Conservation (phyloP, 805 yeast genomes). For the Saccharomycopsis vini region DNA sequence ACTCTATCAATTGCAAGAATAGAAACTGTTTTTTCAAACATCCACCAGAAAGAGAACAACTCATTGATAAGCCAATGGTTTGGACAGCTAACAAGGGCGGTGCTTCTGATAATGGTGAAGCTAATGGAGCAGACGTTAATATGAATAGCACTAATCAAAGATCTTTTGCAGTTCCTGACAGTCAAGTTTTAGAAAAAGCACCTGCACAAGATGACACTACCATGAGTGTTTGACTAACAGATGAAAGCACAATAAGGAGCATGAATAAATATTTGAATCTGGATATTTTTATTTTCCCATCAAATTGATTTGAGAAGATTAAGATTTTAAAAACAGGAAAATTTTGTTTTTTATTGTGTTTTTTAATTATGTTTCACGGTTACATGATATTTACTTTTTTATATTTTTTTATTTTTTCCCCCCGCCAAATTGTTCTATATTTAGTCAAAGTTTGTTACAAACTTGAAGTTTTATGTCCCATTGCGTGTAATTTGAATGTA, state of each 20-base stretch:
- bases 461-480: no score
- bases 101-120: slow-evolving; percentile 20
- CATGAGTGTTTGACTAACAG: slow-evolving; percentile 12
- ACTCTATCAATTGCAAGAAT: slow-evolving; percentile 68
- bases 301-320: no score
- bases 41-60: slow-evolving; percentile 60
- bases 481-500: no score
- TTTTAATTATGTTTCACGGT: no score
- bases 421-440: no score
- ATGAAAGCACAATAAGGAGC: not conserved
- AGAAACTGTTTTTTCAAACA: slow-evolving; percentile 65
- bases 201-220: slow-evolving; percentile 33
- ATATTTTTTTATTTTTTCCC: no score
- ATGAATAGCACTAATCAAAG: slow-evolving; percentile 43
- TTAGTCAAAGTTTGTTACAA: no score
- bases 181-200: slow-evolving; percentile 62
- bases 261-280: not conserved
- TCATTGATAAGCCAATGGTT: slow-evolving; percentile 26
- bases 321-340: no score
- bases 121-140: slow-evolving; percentile 20
- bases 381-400: no score
- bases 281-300: slow-evolving; percentile 7
- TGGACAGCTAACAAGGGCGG: slow-evolving; percentile 33
- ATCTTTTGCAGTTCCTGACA: slow-evolving; percentile 70
- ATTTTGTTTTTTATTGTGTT: no score